These are phyloP conservation scores for Sanguinoderma infundibulare DNA, from an alignment of 1,284 basidiomycete genomes.

Conservation along the genomic window DNA sequence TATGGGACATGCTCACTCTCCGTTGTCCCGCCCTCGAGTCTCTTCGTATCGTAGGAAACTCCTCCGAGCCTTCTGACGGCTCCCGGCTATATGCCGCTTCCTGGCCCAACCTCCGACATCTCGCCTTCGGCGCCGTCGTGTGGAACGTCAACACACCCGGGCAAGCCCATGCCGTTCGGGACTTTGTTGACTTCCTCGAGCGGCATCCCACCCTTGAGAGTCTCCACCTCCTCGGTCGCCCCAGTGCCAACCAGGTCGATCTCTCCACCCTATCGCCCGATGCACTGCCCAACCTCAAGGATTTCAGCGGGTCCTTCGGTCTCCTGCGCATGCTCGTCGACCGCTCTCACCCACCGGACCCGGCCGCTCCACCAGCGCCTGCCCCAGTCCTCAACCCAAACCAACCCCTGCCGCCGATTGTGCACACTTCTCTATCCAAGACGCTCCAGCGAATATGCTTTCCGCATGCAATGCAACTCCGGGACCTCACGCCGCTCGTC, in stretches of 20 bases:
- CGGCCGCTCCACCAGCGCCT: not conserved
- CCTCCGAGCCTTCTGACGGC: constrained; percentile 49
- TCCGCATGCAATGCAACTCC: constrained; percentile 66
- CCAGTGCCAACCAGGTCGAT: constrained; percentile 53
- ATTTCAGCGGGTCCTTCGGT: constrained; percentile 63
- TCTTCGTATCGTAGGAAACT: constrained; percentile 59
- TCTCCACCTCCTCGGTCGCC: constrained; percentile 58
- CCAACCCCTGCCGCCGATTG: constrained; percentile 5
- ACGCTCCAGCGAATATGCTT: constrained; percentile 52
- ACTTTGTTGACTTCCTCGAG: constrained; percentile 70
- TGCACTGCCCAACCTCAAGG: constrained; percentile 53
- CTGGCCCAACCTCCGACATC: constrained; percentile 63
- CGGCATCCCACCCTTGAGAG: constrained; percentile 57
- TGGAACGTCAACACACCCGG: constrained; percentile 52
- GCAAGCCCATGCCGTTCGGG: constrained; percentile 38
- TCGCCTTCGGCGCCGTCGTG: constrained; percentile 65
- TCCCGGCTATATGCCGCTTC: constrained; percentile 49
- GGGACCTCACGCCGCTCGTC: constrained; percentile 64
- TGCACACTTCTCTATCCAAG: constrained; percentile 38
- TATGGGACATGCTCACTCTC: constrained; percentile 72
- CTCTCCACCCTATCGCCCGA: constrained; percentile 50
- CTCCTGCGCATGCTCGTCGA: constrained; percentile 59
- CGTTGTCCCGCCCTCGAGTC: constrained; percentile 67
- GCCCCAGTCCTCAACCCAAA: constrained; percentile 14
- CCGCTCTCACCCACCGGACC: constrained; percentile 14